Evolutionary conservation across 2,329 filamentous ascomycete genomes (phyloP).

Genomic region (Nectriaceae sp.): DNA sequence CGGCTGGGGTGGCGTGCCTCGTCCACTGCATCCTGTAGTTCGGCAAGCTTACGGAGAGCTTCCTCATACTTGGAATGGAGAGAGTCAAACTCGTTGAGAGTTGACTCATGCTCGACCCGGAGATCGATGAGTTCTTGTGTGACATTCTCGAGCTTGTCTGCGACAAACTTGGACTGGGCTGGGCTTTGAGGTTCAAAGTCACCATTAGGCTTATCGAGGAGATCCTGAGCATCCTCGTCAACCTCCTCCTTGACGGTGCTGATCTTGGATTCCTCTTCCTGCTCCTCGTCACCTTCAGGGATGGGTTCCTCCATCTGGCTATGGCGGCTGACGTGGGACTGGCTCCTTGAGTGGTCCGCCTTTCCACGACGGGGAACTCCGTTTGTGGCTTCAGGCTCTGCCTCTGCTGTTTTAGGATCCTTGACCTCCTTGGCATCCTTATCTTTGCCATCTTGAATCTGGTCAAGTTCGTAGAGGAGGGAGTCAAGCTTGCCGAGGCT

Average conservation of each 20-base stretch:
- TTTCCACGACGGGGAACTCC: constrained; percentile 44
- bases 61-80: constrained; percentile 91
- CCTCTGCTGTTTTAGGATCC: constrained; percentile 7
- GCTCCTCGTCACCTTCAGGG: constrained; percentile 52
- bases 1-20: constrained; percentile 68
- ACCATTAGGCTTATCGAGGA: constrained; percentile 14
- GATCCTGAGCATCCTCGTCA: constrained; percentile 22
- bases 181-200: constrained; percentile 59
- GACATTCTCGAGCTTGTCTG: constrained; percentile 88
- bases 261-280: constrained; percentile 32
- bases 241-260: constrained; percentile 37
- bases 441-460: constrained; percentile 62
- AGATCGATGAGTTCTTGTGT: constrained; percentile 91
- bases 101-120: constrained; percentile 85
- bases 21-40: constrained; percentile 83
- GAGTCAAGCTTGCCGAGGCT: constrained; percentile 94
- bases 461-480: constrained; percentile 85
- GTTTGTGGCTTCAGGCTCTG: constrained; percentile 39
- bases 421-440: constrained; percentile 35
- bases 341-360: constrained; percentile 55
- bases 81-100: constrained; percentile 76
- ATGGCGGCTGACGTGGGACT: constrained; percentile 55
- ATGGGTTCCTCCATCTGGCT: constrained; percentile 58
- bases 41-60: constrained; percentile 76
- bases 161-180: constrained; percentile 81